A percentile compares a stretch with the other conserved stretches of the same genome.
Conservation (phyloP, 495 filamentous ascomycete genomes). For the Xylaria telfairii region DNA sequence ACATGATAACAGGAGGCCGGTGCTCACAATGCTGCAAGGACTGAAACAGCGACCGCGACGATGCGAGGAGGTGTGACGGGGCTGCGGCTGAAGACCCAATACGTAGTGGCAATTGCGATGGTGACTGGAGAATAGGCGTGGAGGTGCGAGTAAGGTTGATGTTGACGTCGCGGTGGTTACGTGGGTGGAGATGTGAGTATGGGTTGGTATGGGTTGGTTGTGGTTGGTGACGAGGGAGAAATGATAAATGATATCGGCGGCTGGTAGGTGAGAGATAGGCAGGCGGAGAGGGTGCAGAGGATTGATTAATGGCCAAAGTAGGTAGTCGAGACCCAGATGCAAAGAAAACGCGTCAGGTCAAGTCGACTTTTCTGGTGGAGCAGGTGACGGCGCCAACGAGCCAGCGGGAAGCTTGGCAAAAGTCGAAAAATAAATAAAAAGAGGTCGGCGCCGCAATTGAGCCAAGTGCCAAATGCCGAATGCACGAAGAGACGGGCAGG, state of each 20-base stretch:
- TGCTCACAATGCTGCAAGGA: conserved; percentile 26
- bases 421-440: neutral
- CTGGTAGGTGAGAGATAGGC: neutral
- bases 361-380: conserved; percentile 35
- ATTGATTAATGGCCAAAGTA: conserved; percentile 37
- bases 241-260: conserved; percentile 1
- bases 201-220: neutral
- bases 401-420: conserved; percentile 24
- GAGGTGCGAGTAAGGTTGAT: neutral
- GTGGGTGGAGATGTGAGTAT: conserved; percentile 5
- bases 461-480: neutral
- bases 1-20: conserved; percentile 33
- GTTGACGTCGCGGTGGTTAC: neutral
- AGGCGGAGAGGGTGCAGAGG: conserved; percentile 30
- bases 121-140: neutral
- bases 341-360: conserved; percentile 44
- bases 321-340: conserved; percentile 21
- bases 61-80: neutral
- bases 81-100: neutral
- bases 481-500: neutral
- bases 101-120: neutral
- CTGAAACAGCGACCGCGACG: conserved; percentile 3
- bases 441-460: conserved; percentile 16
- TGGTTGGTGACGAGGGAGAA: conserved; percentile 1
- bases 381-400: conserved; percentile 31